Conservation (phyloP, 805 yeast genomes). For the Candida ulmi region DNA sequence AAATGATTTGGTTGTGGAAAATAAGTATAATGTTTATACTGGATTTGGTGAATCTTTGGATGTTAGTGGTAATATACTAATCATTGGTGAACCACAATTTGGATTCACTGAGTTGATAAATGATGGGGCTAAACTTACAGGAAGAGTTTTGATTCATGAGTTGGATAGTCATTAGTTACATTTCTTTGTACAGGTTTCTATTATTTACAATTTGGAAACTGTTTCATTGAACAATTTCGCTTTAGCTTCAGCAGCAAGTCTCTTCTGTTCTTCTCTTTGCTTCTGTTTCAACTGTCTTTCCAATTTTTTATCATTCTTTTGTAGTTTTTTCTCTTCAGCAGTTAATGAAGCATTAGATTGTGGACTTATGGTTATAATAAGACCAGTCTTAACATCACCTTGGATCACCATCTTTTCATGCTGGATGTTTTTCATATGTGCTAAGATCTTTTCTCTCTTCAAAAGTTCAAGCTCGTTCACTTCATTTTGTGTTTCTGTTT, state of each 20-base stretch:
- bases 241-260: conserved; percentile 13
- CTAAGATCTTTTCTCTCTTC: conserved; percentile 29
- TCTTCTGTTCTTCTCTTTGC: conserved; percentile 20
- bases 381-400: conserved; percentile 25
- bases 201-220: conserved; percentile 2
- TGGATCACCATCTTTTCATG: conserved; percentile 19
- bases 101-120: conserved; percentile 27
- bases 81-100: conserved; percentile 34
- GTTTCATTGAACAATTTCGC: conserved; percentile 10
- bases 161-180: background rate
- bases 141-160: conserved; percentile 25
- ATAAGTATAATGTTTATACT: conserved; percentile 27
- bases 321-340: conserved; percentile 4
- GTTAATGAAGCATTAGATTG: conserved; percentile 15
- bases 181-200: too few relatives aligned
- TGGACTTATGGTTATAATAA: conserved; percentile 23
- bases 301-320: conserved; percentile 12
- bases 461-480: conserved; percentile 28
- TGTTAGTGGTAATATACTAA: conserved; percentile 21
- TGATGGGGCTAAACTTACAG: conserved; percentile 23
- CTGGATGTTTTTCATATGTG: conserved; percentile 23
- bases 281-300: conserved; percentile 21
- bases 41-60: conserved; percentile 41
- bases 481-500: background rate
- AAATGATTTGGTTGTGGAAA: conserved; percentile 18